Base-by-base conservation (phyloP, 2,329 filamentous ascomycete genomes). In the Phialophora macrospora region DNA sequence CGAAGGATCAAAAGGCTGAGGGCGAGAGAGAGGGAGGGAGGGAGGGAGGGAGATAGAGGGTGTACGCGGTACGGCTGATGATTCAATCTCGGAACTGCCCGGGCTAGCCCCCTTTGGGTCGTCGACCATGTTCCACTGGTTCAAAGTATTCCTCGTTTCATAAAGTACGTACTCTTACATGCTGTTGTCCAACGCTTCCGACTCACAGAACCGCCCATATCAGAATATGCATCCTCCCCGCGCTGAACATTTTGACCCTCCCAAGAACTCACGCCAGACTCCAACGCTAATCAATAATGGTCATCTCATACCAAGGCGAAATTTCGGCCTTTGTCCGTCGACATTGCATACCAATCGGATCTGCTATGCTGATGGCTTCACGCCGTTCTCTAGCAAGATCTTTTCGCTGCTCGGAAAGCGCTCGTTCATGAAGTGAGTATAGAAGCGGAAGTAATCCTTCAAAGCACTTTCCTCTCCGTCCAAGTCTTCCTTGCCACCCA, bases 371-470 rank as follows among this genome's bases (percentile, higher is more conserved):
- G 63, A 65, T 4, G 63, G 63, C 28, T 34, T 57, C 12, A 65
- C 63, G 12, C 63, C 63, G 30, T 65, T 65, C 26, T 65, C 58
- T 34, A 65, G 22, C 58, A 65, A 46, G 20, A 62, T 12, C 58
- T 58, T 65, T 34, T 65, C 63, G 26, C 60, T 65, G 17, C 48
- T 26, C 2, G 63, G 63, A 30, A 65, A 65, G 28, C 63, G 30
- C 30, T 65, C 58, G 26, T 57, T 65, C 63, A 65, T 65, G 46
- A 65, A 65, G 38, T 65, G 63, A 7, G 57, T 60, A 24, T 65
- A 65, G 32, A 61, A 61, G 32, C 54, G 51, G 44, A 65, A 65
- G 54, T 65, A 65, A 34, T 65, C 63, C 46, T 58, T 65, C 51
- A 65, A 51, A 26, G 30, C 48, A 46, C 46, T 57, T 9, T 56